phyloP scores from a whole-genome alignment of 768 basidiomycete species.

The Tylopilus cervinicoccineus region DNA sequence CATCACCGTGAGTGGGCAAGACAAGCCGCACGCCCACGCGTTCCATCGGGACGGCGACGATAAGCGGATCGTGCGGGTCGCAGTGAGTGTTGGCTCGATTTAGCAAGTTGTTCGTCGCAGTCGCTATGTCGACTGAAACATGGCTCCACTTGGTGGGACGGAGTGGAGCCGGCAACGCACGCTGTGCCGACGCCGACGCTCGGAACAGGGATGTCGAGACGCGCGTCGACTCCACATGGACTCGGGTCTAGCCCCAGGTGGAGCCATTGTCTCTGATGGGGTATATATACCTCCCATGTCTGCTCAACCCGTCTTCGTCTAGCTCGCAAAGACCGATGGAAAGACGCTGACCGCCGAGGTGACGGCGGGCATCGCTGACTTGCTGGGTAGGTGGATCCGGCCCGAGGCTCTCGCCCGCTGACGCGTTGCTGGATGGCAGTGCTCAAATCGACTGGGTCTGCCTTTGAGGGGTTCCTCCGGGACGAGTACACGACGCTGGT shows the following conservation, averaged over 20 bases:
- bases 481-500: constrained; percentile 88
- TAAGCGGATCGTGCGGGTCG: constrained; percentile 63
- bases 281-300: not conserved
- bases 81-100: constrained; percentile 37
- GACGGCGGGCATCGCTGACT: constrained; percentile 68
- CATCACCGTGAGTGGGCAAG: constrained; percentile 49
- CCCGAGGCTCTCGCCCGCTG: not conserved
- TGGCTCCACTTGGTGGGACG: constrained; percentile 1
- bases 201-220: constrained; percentile 1
- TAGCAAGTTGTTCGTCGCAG: not conserved
- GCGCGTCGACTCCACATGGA: constrained; percentile 18
- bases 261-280: too few relatives aligned
- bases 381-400: constrained; percentile 55
- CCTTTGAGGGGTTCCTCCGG: constrained; percentile 74
- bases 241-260: constrained; percentile 20
- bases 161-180: constrained; percentile 20
- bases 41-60: constrained; percentile 92
- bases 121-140: constrained; percentile 5
- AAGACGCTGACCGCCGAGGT: constrained; percentile 59
- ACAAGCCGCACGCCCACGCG: constrained; percentile 64
- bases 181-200: constrained; percentile 4
- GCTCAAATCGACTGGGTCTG: constrained; percentile 85
- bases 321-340: constrained; percentile 71
- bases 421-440: constrained; percentile 43
- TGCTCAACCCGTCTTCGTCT: not conserved